phyloP scores from a whole-genome alignment of 306 rosid species.

The Sechiopsis laciniata region DNA sequence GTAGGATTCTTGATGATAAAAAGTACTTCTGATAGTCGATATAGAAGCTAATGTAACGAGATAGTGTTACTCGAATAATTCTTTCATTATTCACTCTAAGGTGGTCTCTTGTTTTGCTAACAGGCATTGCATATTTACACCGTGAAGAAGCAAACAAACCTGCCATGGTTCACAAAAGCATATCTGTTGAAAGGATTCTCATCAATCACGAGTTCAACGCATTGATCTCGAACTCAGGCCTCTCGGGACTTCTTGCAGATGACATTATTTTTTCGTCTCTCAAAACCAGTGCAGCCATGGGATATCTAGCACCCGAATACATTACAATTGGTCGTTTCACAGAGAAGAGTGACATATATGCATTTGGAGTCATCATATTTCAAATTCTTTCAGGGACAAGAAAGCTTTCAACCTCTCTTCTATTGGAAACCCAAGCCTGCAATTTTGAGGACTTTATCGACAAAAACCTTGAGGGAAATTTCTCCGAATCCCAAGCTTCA shows the following conservation, averaged over 20 bases:
- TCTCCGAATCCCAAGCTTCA: slow-evolving; percentile 56
- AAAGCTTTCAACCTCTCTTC: slow-evolving; percentile 43
- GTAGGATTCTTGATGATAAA: not conserved
- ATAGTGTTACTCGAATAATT: too few relatives aligned
- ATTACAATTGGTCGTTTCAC: slow-evolving; percentile 85
- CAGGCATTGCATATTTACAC: slow-evolving; percentile 83
- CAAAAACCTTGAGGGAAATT: slow-evolving; percentile 44
- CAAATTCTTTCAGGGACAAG: slow-evolving; percentile 70
- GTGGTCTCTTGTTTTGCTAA: slow-evolving; percentile 14
- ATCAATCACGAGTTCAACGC: slow-evolving; percentile 65
- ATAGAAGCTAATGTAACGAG: not conserved
- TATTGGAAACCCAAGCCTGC: slow-evolving; percentile 42
- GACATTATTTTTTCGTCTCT: slow-evolving; percentile 82
- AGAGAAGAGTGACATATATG: slow-evolving; percentile 81
- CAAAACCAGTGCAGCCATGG: slow-evolving; percentile 97
- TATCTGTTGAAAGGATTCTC: slow-evolving; percentile 74
- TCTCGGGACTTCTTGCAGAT: slow-evolving; percentile 86
- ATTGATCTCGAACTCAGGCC: slow-evolving; percentile 68
- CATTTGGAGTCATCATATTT: slow-evolving; percentile 80
- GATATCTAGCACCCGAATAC: slow-evolving; percentile 93
- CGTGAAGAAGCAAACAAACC: slow-evolving; percentile 53
- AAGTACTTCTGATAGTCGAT: not conserved
- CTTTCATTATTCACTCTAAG: slow-evolving; percentile 5
- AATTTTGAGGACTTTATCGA: slow-evolving; percentile 57
- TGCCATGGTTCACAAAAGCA: slow-evolving; percentile 75